Conservation (phyloP, 495 filamentous ascomycete species). For the Lasiosphaeria hispida region DNA sequence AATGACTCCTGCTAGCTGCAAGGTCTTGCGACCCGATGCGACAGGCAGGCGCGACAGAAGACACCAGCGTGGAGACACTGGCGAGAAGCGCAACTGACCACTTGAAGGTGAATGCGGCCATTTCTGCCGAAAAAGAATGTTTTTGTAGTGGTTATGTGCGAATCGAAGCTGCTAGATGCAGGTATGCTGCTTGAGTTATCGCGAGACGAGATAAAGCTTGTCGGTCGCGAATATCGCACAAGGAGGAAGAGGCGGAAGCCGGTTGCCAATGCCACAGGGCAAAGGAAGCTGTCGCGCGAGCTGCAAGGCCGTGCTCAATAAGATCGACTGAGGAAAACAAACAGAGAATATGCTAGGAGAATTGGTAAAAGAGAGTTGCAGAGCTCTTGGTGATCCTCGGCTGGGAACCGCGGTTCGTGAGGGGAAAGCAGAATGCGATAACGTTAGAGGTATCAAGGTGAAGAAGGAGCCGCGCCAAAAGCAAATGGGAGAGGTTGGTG, state of each 20-base stretch:
- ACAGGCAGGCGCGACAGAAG: background rate
- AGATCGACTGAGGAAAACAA: too few species aligned
- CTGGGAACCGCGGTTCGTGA: background rate
- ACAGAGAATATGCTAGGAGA: background rate
- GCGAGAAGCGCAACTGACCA: conserved; percentile 42
- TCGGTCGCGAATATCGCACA: too few species aligned
- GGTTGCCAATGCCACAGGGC: too few species aligned
- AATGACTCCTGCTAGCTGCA: conserved; percentile 10
- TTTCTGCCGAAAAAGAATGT: conserved; percentile 16
- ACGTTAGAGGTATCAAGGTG: background rate
- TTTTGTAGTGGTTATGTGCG: background rate
- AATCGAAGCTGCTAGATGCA: too few species aligned
- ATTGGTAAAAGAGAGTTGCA: background rate
- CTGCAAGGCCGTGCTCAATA: too few species aligned
- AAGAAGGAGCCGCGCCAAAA: background rate
- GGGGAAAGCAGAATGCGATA: background rate
- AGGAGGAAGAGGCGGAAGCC: too few species aligned
- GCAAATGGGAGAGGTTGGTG: conserved; percentile 12
- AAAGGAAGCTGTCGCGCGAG: too few species aligned
- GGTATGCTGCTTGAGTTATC: background rate
- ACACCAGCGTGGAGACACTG: background rate
- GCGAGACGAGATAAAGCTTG: background rate
- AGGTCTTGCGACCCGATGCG: conserved; percentile 14
- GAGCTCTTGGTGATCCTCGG: background rate
- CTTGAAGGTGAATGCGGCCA: conserved; percentile 54